Base-by-base conservation (phyloP, 2,329 filamentous ascomycete genomes). In the Colletotrichum sp. region DNA sequence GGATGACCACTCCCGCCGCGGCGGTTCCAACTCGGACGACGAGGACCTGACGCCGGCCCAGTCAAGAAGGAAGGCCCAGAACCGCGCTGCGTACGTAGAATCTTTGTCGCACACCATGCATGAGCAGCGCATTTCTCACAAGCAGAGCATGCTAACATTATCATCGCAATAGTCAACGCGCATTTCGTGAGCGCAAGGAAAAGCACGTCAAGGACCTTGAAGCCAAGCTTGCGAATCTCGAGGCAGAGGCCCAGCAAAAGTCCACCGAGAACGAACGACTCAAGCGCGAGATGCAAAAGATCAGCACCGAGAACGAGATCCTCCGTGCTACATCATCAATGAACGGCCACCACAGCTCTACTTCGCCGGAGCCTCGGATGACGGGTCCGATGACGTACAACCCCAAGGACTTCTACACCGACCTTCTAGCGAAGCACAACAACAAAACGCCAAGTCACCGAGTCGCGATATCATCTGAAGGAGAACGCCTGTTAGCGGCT, bases 101-200 rank as follows among this genome's bases (percentile, higher is more conserved):
- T 30, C 16, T 13, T n/a, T 21, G 16, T 21, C 52, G 57, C n/a
- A 21, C 26, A 48, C 1, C 9, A 21, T n/a, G 28, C 48, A 32
- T 65, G 48, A 43, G 18, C 66, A 26, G 15, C 28, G 16, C 24
- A 10, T 55, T 30, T 24, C 36, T 18, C 18, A 21, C 43, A 10
- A 12, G 9, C 3, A 48, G 43, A 48, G 43, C 43, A 0, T 48
- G 43, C 74, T 73, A 28, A 75, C 26, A 68, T 4, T 4, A 18
- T 16, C 72, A 32, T 74, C 48, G 10, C 32, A 43, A 32, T 78
- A 98, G 96, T 64, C 97, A 99, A 89, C 94, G 96, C 80, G 96
- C 97, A 36, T 99, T 99, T 84, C 95, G 96, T 76, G 96, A 99
- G 85, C 94, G 96, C 79, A 99, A 99, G 85, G 96, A 99, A 84